phyloP scores from a whole-genome alignment of 371 early-diverging fungal genomes.

The Dichotomocladium elegans region DNA sequence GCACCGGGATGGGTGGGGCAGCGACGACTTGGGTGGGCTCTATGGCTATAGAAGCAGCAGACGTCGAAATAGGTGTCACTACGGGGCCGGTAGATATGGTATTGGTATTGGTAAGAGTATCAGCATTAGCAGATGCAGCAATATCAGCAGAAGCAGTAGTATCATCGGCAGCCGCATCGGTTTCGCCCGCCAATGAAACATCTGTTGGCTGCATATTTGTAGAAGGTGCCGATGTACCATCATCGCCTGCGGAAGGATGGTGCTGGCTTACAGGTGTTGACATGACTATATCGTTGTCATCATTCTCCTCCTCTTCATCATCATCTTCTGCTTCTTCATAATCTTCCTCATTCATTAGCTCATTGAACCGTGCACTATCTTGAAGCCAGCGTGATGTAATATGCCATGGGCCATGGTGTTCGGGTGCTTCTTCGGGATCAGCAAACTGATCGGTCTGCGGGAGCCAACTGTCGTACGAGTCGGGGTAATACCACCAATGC shows the following conservation, averaged over 20 bases:
- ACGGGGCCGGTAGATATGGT: too few species aligned
- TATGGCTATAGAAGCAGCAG: background rate
- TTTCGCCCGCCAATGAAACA: too few species aligned
- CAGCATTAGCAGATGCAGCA: background rate
- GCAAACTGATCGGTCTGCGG: constrained; percentile 60
- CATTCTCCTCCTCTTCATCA: constrained; percentile 15
- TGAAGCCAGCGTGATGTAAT: constrained; percentile 71
- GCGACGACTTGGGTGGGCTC: background rate
- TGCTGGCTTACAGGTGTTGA: background rate
- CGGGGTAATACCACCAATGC: constrained; percentile 85
- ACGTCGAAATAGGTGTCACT: background rate
- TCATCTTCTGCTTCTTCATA: constrained; percentile 49
- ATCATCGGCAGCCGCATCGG: background rate
- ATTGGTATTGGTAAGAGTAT: too few species aligned
- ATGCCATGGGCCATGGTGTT: constrained; percentile 66
- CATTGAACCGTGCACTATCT: constrained; percentile 70
- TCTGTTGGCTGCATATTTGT: too few species aligned
- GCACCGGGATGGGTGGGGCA: constrained; percentile 10
- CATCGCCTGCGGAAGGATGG: background rate
- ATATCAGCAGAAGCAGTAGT: background rate
- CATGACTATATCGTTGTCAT: constrained; percentile 11
- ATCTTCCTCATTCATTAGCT: constrained; percentile 81
- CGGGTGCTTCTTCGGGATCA: constrained; percentile 66
- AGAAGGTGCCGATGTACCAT: too few species aligned
- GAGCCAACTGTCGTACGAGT: constrained; percentile 81